Evolutionary conservation across 805 yeast genomes (phyloP), one percentile per base, ranked within the genome.

Genomic region (Kluyveromyces wickerhamii): DNA sequence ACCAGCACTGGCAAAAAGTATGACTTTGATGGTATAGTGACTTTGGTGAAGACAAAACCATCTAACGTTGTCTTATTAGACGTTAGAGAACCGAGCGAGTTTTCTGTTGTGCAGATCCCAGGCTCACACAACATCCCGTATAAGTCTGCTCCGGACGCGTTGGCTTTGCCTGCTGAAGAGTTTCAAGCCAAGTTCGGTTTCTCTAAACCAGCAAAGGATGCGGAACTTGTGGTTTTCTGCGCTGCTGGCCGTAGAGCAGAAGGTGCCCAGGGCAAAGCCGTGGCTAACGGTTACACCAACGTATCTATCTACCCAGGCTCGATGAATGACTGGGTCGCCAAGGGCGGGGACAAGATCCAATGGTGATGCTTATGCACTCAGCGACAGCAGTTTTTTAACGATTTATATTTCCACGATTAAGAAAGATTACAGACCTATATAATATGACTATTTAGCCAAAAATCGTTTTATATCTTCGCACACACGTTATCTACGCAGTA

Each of bases 41-140:
- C 61, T 9, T 48, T 80, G 12, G 64, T 67, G 11, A 40, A 38
- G 10, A 41, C 58, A 21, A 66, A 66, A 2, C 63, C 60, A 32
- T 65, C 72, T 16, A 61, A 66, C 11, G 54, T 66, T 7, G 69
- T 80, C 13, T 60, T 86, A 22, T 74, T 86, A 13, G 96, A 87
- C 52, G 95, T 80, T 18, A 74, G 96, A 53, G 96, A 87, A 62
- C 94, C 94, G 6, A 70, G 69, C 27, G 96, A 87, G 60, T 76
- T 54, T 51, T 38, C 43, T 14, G 63, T 62, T 21, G 95, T 94
- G 22, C 77, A 71, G 51, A 82, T 87, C 41, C 94, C 94, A 11
- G 71, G 75, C n/a, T 81, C 95, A 10, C 56, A 82, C 38, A 87
- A 87, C 53, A 71, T 87, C 39, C 95, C 96, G 6, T 81, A 73